Base-by-base conservation (phyloP, 768 basidiomycete species). In the Suillus discolor region DNA sequence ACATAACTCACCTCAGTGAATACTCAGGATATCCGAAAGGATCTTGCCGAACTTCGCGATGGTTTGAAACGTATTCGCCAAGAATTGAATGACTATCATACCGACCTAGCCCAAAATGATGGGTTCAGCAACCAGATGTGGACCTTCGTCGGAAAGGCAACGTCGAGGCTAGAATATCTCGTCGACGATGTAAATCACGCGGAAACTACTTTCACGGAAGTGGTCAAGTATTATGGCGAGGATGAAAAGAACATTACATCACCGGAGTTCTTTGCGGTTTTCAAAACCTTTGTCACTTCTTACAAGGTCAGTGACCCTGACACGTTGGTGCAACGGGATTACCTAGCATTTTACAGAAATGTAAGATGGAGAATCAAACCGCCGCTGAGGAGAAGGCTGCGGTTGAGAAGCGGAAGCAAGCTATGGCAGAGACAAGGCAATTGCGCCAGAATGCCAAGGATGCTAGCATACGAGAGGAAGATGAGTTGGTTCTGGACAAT, bases 271-370 rank as follows among this genome's bases (percentile, higher is more conserved):
- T 99, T 94, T 79, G 94, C 89, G 15, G 89, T 97, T 71, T 98
- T 99, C 86, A 96, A 97, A 80, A 97, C 94, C 2, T 99, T 99
- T 71, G 86, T 96, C 34, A 96, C 91, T 0, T 97, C 96, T 2
- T 99, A 96, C 78, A 90, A 83, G 84, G 93, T 93, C 68, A 65
- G 82, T 74, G 45, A 20, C 45, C 25, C 16, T 54, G 67, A 62
- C 15, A 61, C 23, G 12, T 42, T 60, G 6, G 42, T 11, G 18
- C n/a, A 12, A 39, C 16, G 47, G 62, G 42, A 23, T 71, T 49
- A 69, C 15, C 54, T 12, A 57, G 42, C 8, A 66, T 31, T 72
- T 34, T 47, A 54, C 70, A 96, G 95, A 96, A 95, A 92, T 96
- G 93, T 76, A 91, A 91, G 75, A 65, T 74, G 18, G 92, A 96